Conservation (phyloP, 495 filamentous ascomycete species). For the Aspergillus panamensis region DNA sequence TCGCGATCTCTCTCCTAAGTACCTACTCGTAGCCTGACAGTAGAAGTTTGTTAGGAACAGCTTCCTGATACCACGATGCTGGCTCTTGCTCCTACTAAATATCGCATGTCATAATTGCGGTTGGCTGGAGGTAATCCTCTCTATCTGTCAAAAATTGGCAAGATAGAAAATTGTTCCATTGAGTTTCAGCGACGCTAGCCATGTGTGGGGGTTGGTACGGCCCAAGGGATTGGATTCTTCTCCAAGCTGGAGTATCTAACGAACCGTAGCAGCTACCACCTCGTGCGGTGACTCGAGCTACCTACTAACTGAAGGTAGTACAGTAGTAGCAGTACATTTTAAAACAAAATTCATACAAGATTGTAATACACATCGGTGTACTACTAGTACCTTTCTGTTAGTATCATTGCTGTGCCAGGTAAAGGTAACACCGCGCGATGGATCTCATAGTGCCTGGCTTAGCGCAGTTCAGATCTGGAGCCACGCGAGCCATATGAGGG, state of each 20-base stretch:
- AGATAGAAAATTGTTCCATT: conserved; percentile 6
- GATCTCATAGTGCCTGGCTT: conserved; percentile 27
- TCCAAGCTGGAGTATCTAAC: neutral
- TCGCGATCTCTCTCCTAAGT: neutral
- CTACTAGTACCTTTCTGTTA: too few species aligned
- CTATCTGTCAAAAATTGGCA: conserved; percentile 8
- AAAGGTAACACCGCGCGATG: conserved; percentile 16
- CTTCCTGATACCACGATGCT: neutral
- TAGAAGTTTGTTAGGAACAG: neutral
- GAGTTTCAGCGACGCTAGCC: conserved; percentile 14
- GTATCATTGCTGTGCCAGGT: conserved; percentile 10
- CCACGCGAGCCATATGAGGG: conserved; percentile 24
- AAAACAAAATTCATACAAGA: neutral
- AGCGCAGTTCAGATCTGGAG: conserved; percentile 24
- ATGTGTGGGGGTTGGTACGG: conserved; percentile 13
- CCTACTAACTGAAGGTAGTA: too few species aligned
- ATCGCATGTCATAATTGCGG: neutral
- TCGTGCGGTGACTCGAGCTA: neutral
- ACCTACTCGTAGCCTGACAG: neutral
- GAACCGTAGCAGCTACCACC: too few species aligned
- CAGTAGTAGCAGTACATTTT: neutral
- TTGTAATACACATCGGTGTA: neutral
- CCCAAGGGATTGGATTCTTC: conserved; percentile 19
- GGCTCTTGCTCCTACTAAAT: neutral
- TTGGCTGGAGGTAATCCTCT: neutral